Conservation (phyloP, 352 stramenopile species). For the Thalassiosira livingstoniorum region DNA sequence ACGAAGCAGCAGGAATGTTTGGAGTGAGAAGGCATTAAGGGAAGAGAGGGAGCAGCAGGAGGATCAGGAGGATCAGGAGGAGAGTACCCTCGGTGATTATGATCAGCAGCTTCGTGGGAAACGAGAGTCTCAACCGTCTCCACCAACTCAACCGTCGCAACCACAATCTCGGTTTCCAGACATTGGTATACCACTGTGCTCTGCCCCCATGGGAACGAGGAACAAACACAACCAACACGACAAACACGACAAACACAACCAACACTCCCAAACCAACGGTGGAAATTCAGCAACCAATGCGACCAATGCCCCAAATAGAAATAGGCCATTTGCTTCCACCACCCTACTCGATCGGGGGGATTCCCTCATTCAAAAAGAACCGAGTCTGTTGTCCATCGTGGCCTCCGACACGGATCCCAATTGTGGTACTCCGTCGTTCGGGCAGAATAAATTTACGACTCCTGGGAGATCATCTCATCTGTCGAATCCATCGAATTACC, state of each 20-base stretch:
- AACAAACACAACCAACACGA: background rate
- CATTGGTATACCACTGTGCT: no score
- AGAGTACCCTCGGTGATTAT: background rate
- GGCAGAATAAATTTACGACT: no score
- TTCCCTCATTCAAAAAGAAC: background rate
- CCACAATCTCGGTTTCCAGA: no score
- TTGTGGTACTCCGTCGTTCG: no score
- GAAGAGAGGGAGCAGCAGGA: background rate
- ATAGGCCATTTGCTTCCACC: slow-evolving; percentile 33
- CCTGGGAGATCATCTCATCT: background rate
- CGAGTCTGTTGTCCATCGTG: slow-evolving; percentile 3
- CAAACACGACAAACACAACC: no score
- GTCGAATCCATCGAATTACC: no score
- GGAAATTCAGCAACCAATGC: no score
- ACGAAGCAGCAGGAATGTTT: background rate
- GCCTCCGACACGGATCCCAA: background rate
- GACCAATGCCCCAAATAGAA: no score
- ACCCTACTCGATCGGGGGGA: slow-evolving; percentile 21
- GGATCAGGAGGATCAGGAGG: background rate
- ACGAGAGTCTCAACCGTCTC: background rate
- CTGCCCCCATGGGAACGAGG: background rate
- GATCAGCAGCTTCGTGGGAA: background rate
- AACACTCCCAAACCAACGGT: no score
- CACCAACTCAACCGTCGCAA: no score
- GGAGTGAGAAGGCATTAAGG: slow-evolving; percentile 7